A percentile compares a stretch with the other conserved stretches of the same genome.
Evolutionary conservation across 352 stramenopile species (phyloP).

Genomic region (Phytopythium litorale): DNA sequence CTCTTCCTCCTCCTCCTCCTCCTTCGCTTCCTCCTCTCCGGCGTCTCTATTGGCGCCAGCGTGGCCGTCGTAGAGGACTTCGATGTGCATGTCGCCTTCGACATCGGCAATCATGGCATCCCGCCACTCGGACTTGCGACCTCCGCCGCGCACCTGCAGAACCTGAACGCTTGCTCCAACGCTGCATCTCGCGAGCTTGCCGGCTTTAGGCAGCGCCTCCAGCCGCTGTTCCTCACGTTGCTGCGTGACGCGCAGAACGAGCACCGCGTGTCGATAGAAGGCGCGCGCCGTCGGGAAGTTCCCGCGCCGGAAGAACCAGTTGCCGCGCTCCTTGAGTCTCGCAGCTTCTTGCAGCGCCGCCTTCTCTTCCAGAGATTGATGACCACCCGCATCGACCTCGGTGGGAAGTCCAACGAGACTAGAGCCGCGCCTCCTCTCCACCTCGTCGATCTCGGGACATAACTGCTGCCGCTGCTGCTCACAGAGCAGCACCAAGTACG

Average conservation of each 20-base stretch:
- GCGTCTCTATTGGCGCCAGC: conserved; percentile 12
- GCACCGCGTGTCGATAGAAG: conserved; percentile 63
- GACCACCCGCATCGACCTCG: conserved; percentile 14
- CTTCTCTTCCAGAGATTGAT: conserved; percentile 17
- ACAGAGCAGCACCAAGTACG: conserved; percentile 41
- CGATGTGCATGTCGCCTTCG: conserved; percentile 29
- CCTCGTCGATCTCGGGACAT: conserved; percentile 43
- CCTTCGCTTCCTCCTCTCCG: conserved; percentile 40
- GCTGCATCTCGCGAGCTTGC: conserved; percentile 36
- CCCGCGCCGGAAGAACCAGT: conserved; percentile 55
- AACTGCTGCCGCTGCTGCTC: conserved; percentile 36
- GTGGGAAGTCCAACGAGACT: conserved; percentile 50
- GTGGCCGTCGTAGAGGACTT: conserved; percentile 59
- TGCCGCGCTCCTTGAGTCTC: conserved; percentile 48
- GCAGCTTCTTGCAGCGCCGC: conserved; percentile 10
- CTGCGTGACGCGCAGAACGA: conserved; percentile 41
- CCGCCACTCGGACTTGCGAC: conserved; percentile 17
- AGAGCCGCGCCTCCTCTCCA: conserved; percentile 33
- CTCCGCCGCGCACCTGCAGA: neutral
- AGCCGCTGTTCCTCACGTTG: conserved; percentile 39
- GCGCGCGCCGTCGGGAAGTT: conserved; percentile 50
- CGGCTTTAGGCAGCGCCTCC: conserved; percentile 17
- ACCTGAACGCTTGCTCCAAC: conserved; percentile 61
- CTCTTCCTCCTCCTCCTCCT: conserved; percentile 39
- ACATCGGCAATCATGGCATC: conserved; percentile 68